Percentiles rank a stretch among this genome's conserved stretches.
phyloP scores from a whole-genome alignment of 805 yeast genomes.

The Zygotorulaspora sp. region DNA sequence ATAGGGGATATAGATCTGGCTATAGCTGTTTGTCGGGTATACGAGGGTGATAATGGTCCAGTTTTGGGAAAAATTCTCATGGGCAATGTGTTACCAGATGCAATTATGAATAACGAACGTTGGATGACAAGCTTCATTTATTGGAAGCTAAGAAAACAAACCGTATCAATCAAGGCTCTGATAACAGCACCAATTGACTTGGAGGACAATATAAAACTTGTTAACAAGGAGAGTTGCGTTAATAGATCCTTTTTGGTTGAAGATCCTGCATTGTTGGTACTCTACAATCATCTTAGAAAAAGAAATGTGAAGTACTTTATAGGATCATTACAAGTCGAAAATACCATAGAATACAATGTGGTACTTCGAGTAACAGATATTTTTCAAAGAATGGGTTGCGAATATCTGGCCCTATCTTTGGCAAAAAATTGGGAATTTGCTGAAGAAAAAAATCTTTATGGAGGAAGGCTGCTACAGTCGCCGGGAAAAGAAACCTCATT shows the following conservation, averaged over 20 bases:
- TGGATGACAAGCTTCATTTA: conserved; percentile 82
- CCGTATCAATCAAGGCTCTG: conserved; percentile 57
- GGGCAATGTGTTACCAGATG: conserved; percentile 49
- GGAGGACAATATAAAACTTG: conserved; percentile 26
- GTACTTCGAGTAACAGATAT: conserved; percentile 60
- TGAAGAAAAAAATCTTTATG: conserved; percentile 11
- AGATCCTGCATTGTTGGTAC: conserved; percentile 73
- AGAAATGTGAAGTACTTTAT: conserved; percentile 46
- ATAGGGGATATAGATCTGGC: conserved; percentile 70
- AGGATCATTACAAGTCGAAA: conserved; percentile 43
- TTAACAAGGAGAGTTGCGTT: conserved; percentile 33
- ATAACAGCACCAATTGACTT: conserved; percentile 50
- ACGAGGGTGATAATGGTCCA: conserved; percentile 59
- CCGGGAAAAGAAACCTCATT: conserved; percentile 1
- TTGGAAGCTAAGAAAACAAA: conserved; percentile 54
- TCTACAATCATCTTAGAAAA: conserved; percentile 59
- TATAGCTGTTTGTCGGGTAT: conserved; percentile 72
- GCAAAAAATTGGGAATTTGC: conserved; percentile 65
- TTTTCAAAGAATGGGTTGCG: conserved; percentile 89
- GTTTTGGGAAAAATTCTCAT: conserved; percentile 48
- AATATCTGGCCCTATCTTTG: conserved; percentile 60
- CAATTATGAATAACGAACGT: conserved; percentile 59
- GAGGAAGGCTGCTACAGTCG: conserved; percentile 3
- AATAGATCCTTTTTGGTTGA: conserved; percentile 52
- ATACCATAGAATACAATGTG: conserved; percentile 53